Base-by-base conservation (phyloP, 2,329 filamentous ascomycete species). In the Paramyrothecium roridum region DNA sequence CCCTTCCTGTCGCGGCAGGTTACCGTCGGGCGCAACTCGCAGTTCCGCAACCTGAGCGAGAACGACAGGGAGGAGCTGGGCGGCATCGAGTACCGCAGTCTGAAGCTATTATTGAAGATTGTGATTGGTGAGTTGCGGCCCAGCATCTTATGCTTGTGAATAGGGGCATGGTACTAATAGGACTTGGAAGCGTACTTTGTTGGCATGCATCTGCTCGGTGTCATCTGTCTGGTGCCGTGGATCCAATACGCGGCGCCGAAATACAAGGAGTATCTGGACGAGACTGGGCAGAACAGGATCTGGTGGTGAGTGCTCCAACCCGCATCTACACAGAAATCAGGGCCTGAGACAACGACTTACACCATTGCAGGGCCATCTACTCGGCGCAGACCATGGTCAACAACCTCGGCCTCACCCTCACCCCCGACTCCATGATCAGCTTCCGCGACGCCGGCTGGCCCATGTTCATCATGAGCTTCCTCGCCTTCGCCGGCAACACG, bases 381-480 rank as follows among this genome's bases (percentile, higher is more conserved):
- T 77, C 78, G 0, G 70, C 78, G 1, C 77, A 80, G 56, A 82
- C 80, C 0, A 80, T 80, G 70, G 67, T 77, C 16, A 69, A 76
- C 53, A 84, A 84, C 56, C 71, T 83, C 4, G 81, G 81, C 21
- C 77, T 82, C 54, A 81, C 80, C 1, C 70, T 84, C 10, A 80
- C 81, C 0, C 79, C 81, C 0, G 78, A 82, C 53, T 82, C 80
- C 2, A 81, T 82, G 78, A 65, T 79, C 11, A 68, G 68, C 1
- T 82, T 82, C 60, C 72, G 70, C 49, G 73, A 76, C 45, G 76
- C 78, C 0, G 69, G 65, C 1, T 72, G 66, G 57, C 72, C 70
- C 2, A 69, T 83, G 55, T 62, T 82, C 53, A 65, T 81, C 50
- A 78, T 82, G 69, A 73, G 71, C 3, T 68, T 78, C 16, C 60